Evolutionary conservation across 305 asterid species (phyloP).

Genomic region (Fraxinus angustifolia): DNA sequence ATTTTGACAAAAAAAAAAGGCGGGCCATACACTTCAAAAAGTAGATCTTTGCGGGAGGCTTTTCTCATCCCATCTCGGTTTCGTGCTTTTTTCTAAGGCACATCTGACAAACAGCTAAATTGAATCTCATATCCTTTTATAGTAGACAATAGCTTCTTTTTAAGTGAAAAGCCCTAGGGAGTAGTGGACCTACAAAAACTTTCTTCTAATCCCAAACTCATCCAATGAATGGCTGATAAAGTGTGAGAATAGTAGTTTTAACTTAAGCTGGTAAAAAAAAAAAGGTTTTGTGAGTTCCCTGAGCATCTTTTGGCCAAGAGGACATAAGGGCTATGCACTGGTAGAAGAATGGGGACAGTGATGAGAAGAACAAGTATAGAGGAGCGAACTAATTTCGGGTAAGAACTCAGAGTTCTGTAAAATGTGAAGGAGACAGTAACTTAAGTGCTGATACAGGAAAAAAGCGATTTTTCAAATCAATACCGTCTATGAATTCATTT

Average conservation of each 20-base stretch:
- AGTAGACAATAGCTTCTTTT: neutral
- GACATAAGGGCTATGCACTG: neutral
- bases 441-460: neutral
- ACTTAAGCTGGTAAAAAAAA: neutral
- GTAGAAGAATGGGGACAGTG: neutral
- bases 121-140: neutral
- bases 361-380: neutral
- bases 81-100: neutral
- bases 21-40: neutral
- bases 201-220: neutral
- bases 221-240: neutral
- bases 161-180: neutral
- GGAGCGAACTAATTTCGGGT: neutral
- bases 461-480: neutral
- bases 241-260: neutral
- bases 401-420: neutral
- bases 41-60: neutral
- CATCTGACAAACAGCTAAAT: neutral
- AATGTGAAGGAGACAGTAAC: neutral
- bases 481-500: neutral
- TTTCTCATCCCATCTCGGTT: neutral
- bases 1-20: neutral
- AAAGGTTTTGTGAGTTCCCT: neutral
- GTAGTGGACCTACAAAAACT: neutral
- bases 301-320: neutral